Percentiles rank a stretch among this genome's conserved stretches.
These are phyloP conservation scores for Puccinia hordei DNA, from an alignment of 1,284 basidiomycete genomes.

Conservation along the genomic window DNA sequence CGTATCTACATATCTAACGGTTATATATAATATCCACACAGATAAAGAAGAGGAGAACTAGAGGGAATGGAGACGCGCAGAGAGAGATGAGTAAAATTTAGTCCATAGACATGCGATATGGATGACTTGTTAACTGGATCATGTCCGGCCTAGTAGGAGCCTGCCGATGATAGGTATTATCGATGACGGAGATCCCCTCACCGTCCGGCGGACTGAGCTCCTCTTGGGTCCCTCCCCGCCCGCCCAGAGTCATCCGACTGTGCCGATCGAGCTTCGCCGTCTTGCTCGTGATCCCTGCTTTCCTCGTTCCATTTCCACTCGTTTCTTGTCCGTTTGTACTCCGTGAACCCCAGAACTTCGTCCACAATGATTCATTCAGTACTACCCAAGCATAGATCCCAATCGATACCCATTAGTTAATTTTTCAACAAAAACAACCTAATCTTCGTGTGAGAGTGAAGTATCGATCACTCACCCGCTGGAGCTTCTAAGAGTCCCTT, in stretches of 20 bases:
- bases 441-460: too few relatives aligned
- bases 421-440: too few relatives aligned
- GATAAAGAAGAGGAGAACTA: background rate
- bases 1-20: background rate
- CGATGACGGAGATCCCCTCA: background rate
- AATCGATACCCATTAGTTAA: background rate
- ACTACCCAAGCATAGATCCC: background rate
- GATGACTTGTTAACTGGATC: slow-evolving; percentile 2
- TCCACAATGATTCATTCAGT: slow-evolving; percentile 1
- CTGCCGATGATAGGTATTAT: background rate
- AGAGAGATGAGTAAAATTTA: background rate
- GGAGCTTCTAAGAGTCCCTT: slow-evolving; percentile 32
- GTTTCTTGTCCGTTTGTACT: background rate
- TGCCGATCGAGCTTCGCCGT: background rate
- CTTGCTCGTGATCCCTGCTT: background rate
- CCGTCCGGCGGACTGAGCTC: background rate
- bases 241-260: slow-evolving; percentile 9
- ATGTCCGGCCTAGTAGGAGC: background rate
- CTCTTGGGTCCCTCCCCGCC: background rate
- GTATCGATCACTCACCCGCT: slow-evolving; percentile 7
- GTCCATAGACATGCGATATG: slow-evolving; percentile 23
- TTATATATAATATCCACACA: slow-evolving; percentile 10
- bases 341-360: background rate
- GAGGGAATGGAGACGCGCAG: background rate
- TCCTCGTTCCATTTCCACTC: background rate